These are phyloP conservation scores for Cercospora sojina DNA, from an alignment of 2,329 filamentous ascomycete genomes.

Conservation along the genomic window DNA sequence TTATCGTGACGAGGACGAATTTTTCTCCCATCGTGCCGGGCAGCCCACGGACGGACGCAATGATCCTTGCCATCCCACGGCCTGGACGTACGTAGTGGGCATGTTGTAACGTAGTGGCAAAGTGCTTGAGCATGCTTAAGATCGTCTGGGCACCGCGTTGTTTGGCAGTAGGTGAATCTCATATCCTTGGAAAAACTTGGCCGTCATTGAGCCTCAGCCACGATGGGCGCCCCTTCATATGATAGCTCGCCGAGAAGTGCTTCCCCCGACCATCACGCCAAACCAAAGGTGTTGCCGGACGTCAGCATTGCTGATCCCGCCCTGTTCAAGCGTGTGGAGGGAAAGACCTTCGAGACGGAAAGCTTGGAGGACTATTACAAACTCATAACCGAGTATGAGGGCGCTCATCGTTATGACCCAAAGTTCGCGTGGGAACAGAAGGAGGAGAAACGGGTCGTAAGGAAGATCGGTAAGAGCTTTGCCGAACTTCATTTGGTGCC, in stretches of 20 bases:
- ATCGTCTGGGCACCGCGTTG: constrained; percentile 6
- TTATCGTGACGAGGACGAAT: neutral
- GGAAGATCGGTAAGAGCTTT: constrained; percentile 42
- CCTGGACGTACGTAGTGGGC: neutral
- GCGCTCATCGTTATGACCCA: constrained; percentile 58
- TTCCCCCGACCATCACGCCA: constrained; percentile 8
- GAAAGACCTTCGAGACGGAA: constrained; percentile 38
- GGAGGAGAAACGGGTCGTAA: constrained; percentile 57
- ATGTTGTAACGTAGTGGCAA: constrained; percentile 8
- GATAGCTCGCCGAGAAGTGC: neutral
- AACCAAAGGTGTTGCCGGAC: constrained; percentile 22
- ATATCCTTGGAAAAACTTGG: constrained; percentile 9
- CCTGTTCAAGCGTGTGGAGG: constrained; percentile 26
- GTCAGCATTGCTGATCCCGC: constrained; percentile 22
- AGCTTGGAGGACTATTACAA: constrained; percentile 46
- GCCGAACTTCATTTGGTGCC: neutral
- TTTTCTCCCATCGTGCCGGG: constrained; percentile 1
- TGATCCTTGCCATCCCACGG: constrained; percentile 7
- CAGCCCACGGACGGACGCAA: constrained; percentile 1
- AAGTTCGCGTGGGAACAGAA: constrained; percentile 55
- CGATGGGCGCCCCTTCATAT: constrained; percentile 2
- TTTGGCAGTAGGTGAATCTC: neutral
- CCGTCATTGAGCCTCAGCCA: neutral
- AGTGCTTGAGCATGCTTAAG: constrained; percentile 14
- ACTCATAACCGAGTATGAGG: constrained; percentile 58